A percentile compares a stretch with the other conserved stretches of the same genome.
These are phyloP conservation scores for Colletotrichum echinochloae DNA, from an alignment of 2,329 filamentous ascomycete genomes.

Conservation along the genomic window DNA sequence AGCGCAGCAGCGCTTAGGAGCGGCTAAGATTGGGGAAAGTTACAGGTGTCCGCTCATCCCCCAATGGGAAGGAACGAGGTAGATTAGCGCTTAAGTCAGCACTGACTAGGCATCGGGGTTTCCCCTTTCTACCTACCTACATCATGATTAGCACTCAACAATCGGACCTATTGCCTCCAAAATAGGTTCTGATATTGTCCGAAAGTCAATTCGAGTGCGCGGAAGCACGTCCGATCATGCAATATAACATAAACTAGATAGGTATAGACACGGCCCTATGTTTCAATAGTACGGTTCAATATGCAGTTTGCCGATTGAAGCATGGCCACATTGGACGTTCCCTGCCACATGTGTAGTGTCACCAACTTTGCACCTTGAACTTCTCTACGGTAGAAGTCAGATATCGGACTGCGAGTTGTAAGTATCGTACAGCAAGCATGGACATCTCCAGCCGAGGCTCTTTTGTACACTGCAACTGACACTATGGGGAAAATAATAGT, in stretches of 20 bases:
- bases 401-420: too few relatives aligned
- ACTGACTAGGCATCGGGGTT: too few relatives aligned
- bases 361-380: background rate
- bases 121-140: too few relatives aligned
- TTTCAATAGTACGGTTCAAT: background rate
- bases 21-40: constrained; percentile 38
- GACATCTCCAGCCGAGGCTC: too few relatives aligned
- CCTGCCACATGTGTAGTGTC: background rate
- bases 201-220: constrained; percentile 20
- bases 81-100: too few relatives aligned
- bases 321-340: too few relatives aligned
- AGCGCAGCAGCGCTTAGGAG: constrained; percentile 34
- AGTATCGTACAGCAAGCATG: background rate
- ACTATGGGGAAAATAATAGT: background rate
- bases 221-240: background rate
- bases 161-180: too few relatives aligned
- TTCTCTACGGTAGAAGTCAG: background rate
- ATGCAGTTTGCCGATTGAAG: background rate
- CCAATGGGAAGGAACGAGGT: too few relatives aligned
- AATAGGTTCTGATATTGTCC: background rate
- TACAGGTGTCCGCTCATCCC: background rate
- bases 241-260: background rate
- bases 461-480: background rate
- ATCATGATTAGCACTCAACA: too few relatives aligned
- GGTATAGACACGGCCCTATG: too few relatives aligned